Conservation (phyloP, 208 protist genomes). For the Trypanosoma congolense region DNA sequence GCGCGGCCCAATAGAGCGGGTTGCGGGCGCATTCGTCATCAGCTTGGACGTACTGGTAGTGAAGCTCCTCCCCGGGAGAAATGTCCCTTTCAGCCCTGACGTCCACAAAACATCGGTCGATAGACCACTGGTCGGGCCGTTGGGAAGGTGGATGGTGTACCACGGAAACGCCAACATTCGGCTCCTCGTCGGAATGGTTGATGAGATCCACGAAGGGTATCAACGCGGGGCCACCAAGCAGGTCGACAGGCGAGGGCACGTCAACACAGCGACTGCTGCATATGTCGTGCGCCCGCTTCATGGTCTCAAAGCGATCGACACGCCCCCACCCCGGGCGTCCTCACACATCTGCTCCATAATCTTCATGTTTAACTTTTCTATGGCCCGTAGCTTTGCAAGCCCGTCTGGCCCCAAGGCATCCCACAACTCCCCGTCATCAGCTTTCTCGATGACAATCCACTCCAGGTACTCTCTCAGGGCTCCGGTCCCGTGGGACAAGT, state of each 20-base stretch:
- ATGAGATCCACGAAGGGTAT: constrained; percentile 77
- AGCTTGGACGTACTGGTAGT: constrained; percentile 53
- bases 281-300: constrained; percentile 38
- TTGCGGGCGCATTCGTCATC: constrained; percentile 15
- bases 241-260: constrained; percentile 39
- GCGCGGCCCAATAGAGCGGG: constrained; percentile 60
- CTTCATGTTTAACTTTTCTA: constrained; percentile 28
- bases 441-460: constrained; percentile 29
- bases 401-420: constrained; percentile 16
- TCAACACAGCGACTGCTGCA: constrained; percentile 76
- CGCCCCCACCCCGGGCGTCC: constrained; percentile 13
- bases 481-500: constrained; percentile 25
- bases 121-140: constrained; percentile 11
- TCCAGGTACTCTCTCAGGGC: constrained; percentile 42
- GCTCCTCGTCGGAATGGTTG: constrained; percentile 47
- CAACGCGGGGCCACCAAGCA: constrained; percentile 70
- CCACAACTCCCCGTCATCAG: constrained; percentile 2
- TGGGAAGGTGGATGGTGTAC: constrained; percentile 10
- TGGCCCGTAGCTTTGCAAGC: constrained; percentile 21
- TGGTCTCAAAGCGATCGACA: constrained; percentile 22
- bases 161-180: constrained; percentile 42
- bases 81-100: constrained; percentile 32
- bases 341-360: constrained; percentile 15
- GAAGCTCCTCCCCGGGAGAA: constrained; percentile 36
- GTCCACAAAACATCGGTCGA: constrained; percentile 49